These are phyloP conservation scores for Penicillium polonicum DNA, from an alignment of 2,329 filamentous ascomycete genomes.

Conservation along the genomic window DNA sequence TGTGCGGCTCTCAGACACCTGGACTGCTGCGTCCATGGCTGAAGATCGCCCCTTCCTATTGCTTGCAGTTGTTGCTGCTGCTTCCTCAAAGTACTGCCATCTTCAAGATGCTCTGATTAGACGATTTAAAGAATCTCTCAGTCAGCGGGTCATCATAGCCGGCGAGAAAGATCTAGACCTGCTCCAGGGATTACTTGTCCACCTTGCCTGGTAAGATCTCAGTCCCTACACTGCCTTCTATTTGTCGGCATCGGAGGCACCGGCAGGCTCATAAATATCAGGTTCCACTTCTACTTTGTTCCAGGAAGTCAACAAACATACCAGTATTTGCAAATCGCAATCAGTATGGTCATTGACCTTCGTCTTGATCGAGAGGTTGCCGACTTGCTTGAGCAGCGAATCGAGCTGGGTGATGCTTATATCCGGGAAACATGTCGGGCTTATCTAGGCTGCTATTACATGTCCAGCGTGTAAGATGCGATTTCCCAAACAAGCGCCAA, in stretches of 20 bases:
- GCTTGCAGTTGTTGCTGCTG: conserved; percentile 16
- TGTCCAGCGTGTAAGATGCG: conserved; percentile 15
- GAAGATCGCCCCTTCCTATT: conserved; percentile 18
- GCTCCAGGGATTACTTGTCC: conserved; percentile 28
- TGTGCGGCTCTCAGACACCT: conserved; percentile 10
- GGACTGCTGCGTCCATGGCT: conserved; percentile 15
- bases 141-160: conserved; percentile 9
- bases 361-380: conserved; percentile 15
- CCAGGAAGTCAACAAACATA: conserved; percentile 23
- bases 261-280: conserved; percentile 6
- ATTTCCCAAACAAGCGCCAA: not conserved
- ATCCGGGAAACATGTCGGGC: conserved; percentile 10
- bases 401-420: conserved; percentile 6
- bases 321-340: conserved; percentile 20
- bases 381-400: conserved; percentile 9
- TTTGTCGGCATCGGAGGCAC: not conserved
- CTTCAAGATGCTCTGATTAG: conserved; percentile 4
- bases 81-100: conserved; percentile 13
- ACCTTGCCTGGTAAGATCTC: conserved; percentile 25
- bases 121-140: conserved; percentile 12
- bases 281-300: conserved; percentile 19
- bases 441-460: conserved; percentile 22
- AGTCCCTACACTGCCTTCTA: not conserved
- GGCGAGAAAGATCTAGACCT: conserved; percentile 28
- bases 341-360: conserved; percentile 23